Evolutionary conservation across 2,329 filamentous ascomycete species (phyloP), one percentile per base, ranked within the genome.

Genomic region (Venturia nashicola): DNA sequence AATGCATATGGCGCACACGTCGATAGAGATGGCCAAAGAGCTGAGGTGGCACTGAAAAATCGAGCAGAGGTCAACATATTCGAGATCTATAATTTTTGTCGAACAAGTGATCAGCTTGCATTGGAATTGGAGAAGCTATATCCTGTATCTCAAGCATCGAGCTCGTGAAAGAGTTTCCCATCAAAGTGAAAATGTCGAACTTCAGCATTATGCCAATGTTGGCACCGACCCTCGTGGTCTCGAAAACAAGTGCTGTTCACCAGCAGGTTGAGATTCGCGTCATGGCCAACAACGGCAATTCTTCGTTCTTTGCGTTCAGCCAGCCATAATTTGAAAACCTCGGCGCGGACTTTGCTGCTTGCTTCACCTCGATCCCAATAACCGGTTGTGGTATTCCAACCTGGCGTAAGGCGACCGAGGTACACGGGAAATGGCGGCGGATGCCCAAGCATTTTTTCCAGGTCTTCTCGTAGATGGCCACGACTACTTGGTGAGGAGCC

Each of bases 201-300:
- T 36, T 57, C 51, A 11, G 51, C 18, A 18, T 57, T 57, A n/a
- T 57, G 51, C 51, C 51, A 57, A 57, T 36, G 27, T n/a, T 23
- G 51, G 39, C 51, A 57, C 8, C 14, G 51, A 57, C 9, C 32
- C 32, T 36, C 27, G 36, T 57, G 51, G 36, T 57, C 51, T 5
- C 51, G 51, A 57, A 57, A 57, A 36, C 51, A 57, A 18, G 51
- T 57, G 51, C 51, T 57, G 32, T 57, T 57, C 14, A 57, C 51
- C 51, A 57, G 32, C 5, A 57, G 18, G 5, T 57, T 57, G 3
- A 57, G 51, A 36, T 57, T 57, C 12, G 51, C 51, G 36, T 57
- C 51, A 18, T 57, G 51, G 32, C 51, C 51, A n/a, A 57, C 51
- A n/a, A 57, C 51, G n/a, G 51, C 51, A 18, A 57, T 36, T n/a